Percentiles rank a stretch among this genome's conserved stretches.
phyloP scores from a whole-genome alignment of 768 basidiomycete species.

The Tubosaeta sp. region DNA sequence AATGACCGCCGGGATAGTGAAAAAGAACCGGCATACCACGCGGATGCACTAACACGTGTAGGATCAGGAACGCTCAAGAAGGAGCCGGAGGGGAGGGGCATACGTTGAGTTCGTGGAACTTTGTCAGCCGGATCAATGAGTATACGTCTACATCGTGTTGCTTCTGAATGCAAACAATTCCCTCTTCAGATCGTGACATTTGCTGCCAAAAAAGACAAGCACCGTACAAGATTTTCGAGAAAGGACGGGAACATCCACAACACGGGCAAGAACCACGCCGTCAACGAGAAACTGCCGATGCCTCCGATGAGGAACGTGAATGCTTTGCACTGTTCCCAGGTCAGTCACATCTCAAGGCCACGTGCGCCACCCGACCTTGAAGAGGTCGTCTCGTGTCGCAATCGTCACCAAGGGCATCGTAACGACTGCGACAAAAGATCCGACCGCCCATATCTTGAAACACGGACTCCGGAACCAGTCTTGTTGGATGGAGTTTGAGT shows the following conservation, averaged over 20 bases:
- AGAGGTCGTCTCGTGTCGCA: constrained; percentile 53
- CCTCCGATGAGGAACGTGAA: constrained; percentile 68
- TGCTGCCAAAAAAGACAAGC: not conserved
- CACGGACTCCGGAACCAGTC: constrained; percentile 77
- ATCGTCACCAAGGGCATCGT: constrained; percentile 71
- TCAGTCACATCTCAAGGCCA: constrained; percentile 7
- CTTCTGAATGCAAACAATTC: constrained; percentile 37
- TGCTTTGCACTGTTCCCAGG: constrained; percentile 53
- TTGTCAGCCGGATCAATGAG: constrained; percentile 69
- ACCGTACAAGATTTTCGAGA: constrained; percentile 35
- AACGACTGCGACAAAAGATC: constrained; percentile 54
- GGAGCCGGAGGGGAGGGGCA: constrained; percentile 20
- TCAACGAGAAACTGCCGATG: constrained; percentile 63
- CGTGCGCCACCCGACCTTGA: constrained; percentile 43
- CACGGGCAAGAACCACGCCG: constrained; percentile 70
- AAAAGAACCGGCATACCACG: constrained; percentile 68
- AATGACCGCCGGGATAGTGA: constrained; percentile 59
- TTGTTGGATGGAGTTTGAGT: constrained; percentile 54
- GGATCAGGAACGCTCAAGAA: not conserved
- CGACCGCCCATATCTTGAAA: constrained; percentile 69
- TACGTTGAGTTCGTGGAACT: constrained; percentile 81
- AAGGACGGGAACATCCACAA: constrained; percentile 46
- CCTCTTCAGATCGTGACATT: not conserved
- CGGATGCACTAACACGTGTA: constrained; percentile 55
- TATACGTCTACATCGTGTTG: constrained; percentile 56